Conservation (phyloP, 208 protist genomes). For the Crithidia expoeki region DNA sequence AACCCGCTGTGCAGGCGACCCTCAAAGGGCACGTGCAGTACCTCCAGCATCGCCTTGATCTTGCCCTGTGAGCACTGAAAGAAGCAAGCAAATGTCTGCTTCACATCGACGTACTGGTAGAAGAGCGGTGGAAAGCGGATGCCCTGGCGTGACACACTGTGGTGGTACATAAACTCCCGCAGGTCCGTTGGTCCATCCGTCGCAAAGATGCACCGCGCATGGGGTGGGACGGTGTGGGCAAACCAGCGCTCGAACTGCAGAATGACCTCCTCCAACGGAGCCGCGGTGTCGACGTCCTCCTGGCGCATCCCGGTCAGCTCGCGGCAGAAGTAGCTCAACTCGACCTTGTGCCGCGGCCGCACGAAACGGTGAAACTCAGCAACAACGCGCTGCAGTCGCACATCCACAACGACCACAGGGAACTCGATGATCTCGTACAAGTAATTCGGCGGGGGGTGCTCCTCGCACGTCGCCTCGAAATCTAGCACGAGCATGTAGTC, state of each 20-base stretch:
- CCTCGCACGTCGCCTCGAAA: constrained; percentile 93
- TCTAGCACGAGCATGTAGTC: constrained; percentile 93
- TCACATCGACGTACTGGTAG: constrained; percentile 90
- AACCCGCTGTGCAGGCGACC: constrained; percentile 87
- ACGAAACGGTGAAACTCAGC: constrained; percentile 92
- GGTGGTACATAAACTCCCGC: constrained; percentile 83
- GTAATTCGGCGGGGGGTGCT: constrained; percentile 65
- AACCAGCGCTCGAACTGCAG: constrained; percentile 85
- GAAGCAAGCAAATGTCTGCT: constrained; percentile 78
- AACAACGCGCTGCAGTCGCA: constrained; percentile 57
- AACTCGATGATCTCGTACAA: constrained; percentile 97
- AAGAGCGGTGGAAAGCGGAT: constrained; percentile 85
- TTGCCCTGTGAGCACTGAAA: constrained; percentile 81
- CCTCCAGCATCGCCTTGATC: constrained; percentile 90
- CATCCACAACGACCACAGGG: constrained; percentile 91
- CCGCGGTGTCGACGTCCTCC: constrained; percentile 81
- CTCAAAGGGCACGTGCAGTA: constrained; percentile 74
- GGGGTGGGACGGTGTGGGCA: constrained; percentile 58
- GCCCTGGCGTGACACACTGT: constrained; percentile 74
- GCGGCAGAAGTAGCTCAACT: constrained; percentile 90
- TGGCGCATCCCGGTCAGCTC: constrained; percentile 94
- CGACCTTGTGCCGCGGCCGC: constrained; percentile 75
- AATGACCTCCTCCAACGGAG: constrained; percentile 77
- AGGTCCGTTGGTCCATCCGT: constrained; percentile 87
- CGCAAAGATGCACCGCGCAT: constrained; percentile 66